Conservation (phyloP, 768 basidiomycete genomes). For the Lactarius vividus region DNA sequence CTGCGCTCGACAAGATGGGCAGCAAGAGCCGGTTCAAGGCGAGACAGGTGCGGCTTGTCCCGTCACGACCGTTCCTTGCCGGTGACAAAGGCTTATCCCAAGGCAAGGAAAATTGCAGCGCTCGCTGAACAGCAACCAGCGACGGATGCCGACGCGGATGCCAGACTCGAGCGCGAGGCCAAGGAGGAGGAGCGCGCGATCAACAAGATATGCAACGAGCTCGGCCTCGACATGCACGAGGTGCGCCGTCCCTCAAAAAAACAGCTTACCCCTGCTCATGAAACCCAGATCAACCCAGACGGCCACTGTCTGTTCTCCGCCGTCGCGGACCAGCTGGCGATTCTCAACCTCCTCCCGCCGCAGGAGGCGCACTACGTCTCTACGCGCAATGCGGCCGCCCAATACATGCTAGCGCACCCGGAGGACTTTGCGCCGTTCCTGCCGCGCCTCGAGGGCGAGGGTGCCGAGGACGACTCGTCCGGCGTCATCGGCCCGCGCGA, state of each 20-base stretch:
- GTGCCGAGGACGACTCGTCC: conserved; percentile 53
- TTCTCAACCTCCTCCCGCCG: conserved; percentile 64
- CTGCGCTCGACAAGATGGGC: conserved; percentile 43
- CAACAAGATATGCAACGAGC: conserved; percentile 57
- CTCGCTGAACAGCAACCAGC: conserved; percentile 52
- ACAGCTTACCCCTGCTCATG: no score
- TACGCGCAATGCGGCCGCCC: conserved; percentile 67
- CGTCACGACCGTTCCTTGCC: background rate
- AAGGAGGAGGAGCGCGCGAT: conserved; percentile 68
- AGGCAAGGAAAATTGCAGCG: conserved; percentile 74
- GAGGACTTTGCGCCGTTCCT: conserved; percentile 95
- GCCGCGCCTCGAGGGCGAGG: conserved; percentile 69
- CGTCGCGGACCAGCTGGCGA: conserved; percentile 82
- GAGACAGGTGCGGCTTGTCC: conserved; percentile 53
- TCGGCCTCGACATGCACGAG: conserved; percentile 65
- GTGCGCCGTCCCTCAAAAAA: conserved; percentile 34
- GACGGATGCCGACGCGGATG: conserved; percentile 58
- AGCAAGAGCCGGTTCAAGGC: conserved; percentile 66
- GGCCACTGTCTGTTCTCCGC: conserved; percentile 97
- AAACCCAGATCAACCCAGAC: conserved; percentile 78
- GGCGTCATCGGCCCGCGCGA: conserved; percentile 69
- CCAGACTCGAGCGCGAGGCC: conserved; percentile 58
- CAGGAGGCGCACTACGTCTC: conserved; percentile 56
- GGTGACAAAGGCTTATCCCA: conserved; percentile 19
- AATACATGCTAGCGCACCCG: conserved; percentile 77